A percentile compares a stretch with the other conserved stretches of the same genome.
Conservation (phyloP, 2,329 filamentous ascomycete genomes). For the Talaromyces sp. region DNA sequence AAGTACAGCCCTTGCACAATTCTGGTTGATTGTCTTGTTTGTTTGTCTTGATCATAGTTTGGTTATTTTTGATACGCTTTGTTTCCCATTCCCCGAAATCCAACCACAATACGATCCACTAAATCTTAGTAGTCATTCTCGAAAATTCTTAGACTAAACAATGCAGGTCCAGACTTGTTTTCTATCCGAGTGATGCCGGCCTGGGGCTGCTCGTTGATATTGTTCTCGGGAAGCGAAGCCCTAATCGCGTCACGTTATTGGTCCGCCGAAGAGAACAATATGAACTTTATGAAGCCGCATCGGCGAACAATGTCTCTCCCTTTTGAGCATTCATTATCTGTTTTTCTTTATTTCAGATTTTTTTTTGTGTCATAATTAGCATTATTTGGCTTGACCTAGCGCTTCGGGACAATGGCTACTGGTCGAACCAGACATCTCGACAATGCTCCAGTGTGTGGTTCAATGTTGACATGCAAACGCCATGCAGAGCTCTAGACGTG, state of each 20-base stretch:
- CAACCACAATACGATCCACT: not conserved
- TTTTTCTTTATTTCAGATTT: not conserved
- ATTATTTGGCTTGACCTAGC: not conserved
- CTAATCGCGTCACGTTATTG: conserved; percentile 7
- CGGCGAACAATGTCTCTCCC: not conserved
- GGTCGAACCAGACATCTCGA: not conserved
- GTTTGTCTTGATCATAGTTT: not conserved
- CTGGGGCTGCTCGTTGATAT: conserved; percentile 1
- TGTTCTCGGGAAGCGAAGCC: conserved; percentile 10
- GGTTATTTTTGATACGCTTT: not conserved
- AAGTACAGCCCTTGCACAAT: no score
- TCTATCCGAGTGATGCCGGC: not conserved
- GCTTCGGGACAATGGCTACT: not conserved
- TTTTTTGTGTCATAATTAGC: not conserved
- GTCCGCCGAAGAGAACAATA: conserved; percentile 9
- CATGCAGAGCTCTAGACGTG: not conserved
- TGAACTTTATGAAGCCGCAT: not conserved
- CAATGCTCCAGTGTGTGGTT: not conserved
- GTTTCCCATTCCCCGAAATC: not conserved
- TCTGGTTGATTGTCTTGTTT: not conserved
- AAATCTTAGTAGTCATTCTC: not conserved
- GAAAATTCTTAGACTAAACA: not conserved
- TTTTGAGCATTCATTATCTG: not conserved
- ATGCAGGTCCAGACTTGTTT: not conserved
- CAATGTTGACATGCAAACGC: no score